Evolutionary conservation across 768 basidiomycete genomes (phyloP).

Genomic region (Hygrophoropsis aurantiaca): DNA sequence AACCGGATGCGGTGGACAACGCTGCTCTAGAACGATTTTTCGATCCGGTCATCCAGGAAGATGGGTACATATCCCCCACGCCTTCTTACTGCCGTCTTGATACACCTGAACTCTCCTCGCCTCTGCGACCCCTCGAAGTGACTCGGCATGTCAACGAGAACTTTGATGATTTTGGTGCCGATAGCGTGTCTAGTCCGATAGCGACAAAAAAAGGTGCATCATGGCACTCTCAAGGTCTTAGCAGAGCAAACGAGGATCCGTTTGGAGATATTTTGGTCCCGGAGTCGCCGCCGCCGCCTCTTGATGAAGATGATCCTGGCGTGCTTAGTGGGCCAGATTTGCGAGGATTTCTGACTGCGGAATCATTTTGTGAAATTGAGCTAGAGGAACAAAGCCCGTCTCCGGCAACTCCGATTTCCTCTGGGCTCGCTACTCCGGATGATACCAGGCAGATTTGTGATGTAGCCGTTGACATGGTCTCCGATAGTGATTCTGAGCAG

Average conservation of each 20-base stretch:
- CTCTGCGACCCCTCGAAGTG: conserved; percentile 37
- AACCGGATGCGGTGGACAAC: conserved; percentile 37
- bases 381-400: conserved; percentile 20
- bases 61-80: conserved; percentile 79
- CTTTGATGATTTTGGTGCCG: conserved; percentile 49
- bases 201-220: conserved; percentile 19
- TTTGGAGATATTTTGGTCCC: conserved; percentile 24
- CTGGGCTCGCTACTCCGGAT: conserved; percentile 34
- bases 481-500: conserved; percentile 28
- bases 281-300: conserved; percentile 28
- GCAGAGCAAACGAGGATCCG: conserved; percentile 2
- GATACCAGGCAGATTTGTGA: conserved; percentile 12
- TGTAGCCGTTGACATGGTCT: conserved; percentile 16
- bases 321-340: conserved; percentile 42
- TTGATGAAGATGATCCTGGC: conserved; percentile 5
- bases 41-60: conserved; percentile 66
- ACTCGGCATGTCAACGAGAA: conserved; percentile 8
- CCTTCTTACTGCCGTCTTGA: conserved; percentile 47
- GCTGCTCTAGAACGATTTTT: conserved; percentile 37
- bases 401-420: conserved; percentile 33
- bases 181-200: conserved; percentile 37
- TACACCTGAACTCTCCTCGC: conserved; percentile 69
- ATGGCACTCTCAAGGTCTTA: conserved; percentile 3
- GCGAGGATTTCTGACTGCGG: conserved; percentile 42
- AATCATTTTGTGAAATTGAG: conserved; percentile 46